Conservation (phyloP, 306 rosid genomes). For the Prinsepia uniflora region DNA sequence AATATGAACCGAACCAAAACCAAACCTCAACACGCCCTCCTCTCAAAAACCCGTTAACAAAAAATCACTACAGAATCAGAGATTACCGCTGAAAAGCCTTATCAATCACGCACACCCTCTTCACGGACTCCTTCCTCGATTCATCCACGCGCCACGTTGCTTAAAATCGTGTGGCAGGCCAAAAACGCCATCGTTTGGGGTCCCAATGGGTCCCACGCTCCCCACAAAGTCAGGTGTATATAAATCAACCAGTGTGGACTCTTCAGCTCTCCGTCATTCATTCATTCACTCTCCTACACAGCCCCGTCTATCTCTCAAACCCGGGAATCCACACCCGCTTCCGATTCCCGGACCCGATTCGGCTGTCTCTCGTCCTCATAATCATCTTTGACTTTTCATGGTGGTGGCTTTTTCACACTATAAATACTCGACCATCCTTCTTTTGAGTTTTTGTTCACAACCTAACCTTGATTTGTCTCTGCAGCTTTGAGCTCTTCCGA, state of each 20-base stretch:
- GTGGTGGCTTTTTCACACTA: not conserved
- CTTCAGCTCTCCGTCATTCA: not conserved
- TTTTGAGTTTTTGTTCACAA: not conserved
- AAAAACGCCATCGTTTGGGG: not conserved
- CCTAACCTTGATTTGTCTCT: not conserved
- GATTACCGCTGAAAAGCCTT: not conserved
- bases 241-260: not conserved
- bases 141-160: slow-evolving; percentile 4
- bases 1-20: not conserved
- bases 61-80: not conserved
- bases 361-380: not conserved
- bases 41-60: not conserved
- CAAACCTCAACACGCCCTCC: not conserved
- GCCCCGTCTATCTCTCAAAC: not conserved
- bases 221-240: slow-evolving; percentile 1
- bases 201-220: slow-evolving; percentile 2
- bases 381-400: not conserved
- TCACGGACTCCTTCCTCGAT: not conserved
- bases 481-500: slow-evolving; percentile 9
- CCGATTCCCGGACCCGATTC: slow-evolving; percentile 4
- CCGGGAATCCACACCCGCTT: not conserved
- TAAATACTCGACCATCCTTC: not conserved
- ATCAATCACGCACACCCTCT: no score
- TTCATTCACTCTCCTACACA: not conserved
- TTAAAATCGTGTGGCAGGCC: not conserved